A percentile compares a stretch with the other conserved stretches of the same genome.
Evolutionary conservation across 2,329 filamentous ascomycete genomes (phyloP).

Genomic region (Aspergillus piperis): DNA sequence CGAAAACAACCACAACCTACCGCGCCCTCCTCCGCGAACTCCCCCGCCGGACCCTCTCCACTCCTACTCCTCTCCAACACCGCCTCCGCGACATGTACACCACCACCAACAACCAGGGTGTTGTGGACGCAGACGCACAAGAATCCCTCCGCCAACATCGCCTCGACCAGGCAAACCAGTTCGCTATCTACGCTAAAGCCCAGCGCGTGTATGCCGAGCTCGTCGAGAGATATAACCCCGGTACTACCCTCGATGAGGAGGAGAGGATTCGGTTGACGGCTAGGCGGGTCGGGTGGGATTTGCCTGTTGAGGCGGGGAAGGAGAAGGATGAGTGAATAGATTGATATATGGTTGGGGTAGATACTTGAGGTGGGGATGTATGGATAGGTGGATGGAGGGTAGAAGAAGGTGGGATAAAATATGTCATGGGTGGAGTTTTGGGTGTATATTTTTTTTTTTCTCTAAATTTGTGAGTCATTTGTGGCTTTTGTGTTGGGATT

Average conservation of each 20-base stretch:
- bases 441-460: background rate
- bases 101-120: slow-evolving; percentile 29
- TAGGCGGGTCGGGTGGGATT: slow-evolving; percentile 82
- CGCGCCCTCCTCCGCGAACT: slow-evolving; percentile 86
- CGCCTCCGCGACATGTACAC: slow-evolving; percentile 69
- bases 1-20: slow-evolving; percentile 76
- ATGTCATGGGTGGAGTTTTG: background rate
- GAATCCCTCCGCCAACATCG: slow-evolving; percentile 31
- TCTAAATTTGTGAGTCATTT: background rate
- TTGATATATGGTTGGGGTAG: background rate
- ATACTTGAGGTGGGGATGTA: too few relatives aligned
- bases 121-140: slow-evolving; percentile 6
- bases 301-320: slow-evolving; percentile 65
- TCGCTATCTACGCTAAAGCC: slow-evolving; percentile 76
- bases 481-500: background rate
- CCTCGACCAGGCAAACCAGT: slow-evolving; percentile 68
- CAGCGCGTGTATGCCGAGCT: slow-evolving; percentile 81
- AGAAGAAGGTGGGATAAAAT: background rate
- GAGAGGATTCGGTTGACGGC: slow-evolving; percentile 83
- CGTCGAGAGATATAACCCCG: slow-evolving; percentile 90
- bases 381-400: too few relatives aligned
- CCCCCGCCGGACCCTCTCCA: slow-evolving; percentile 65
- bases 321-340: slow-evolving; percentile 7
- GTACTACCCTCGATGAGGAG: slow-evolving; percentile 81
- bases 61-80: slow-evolving; percentile 68